phyloP scores from a whole-genome alignment of 2,329 filamentous ascomycete genomes.

The Anisogramma anomala region DNA sequence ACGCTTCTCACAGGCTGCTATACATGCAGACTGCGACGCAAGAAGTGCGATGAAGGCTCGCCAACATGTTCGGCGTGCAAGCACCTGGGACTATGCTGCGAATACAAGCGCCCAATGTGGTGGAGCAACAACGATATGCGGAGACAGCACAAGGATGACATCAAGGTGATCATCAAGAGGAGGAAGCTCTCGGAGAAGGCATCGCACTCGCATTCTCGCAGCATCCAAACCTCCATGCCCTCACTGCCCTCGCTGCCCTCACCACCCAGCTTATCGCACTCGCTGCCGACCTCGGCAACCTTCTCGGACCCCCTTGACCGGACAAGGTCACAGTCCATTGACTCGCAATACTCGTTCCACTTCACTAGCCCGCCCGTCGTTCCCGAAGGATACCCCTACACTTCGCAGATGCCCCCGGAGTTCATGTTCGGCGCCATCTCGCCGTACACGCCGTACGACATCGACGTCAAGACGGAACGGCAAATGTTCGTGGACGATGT shows the following conservation, averaged over 20 bases:
- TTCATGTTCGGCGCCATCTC: conserved; percentile 43
- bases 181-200: conserved; percentile 90
- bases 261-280: conserved; percentile 70
- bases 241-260: conserved; percentile 70
- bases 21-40: conserved; percentile 54
- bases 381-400: conserved; percentile 50
- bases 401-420: conserved; percentile 50
- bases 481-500: conserved; percentile 91
- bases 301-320: conserved; percentile 64
- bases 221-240: conserved; percentile 42
- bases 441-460: conserved; percentile 62
- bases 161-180: conserved; percentile 95
- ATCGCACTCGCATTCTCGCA: conserved; percentile 27
- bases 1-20: conserved; percentile 41
- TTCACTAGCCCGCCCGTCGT: conserved; percentile 50
- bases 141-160: conserved; percentile 78
- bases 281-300: conserved; percentile 67
- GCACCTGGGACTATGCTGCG: conserved; percentile 71
- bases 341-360: conserved; percentile 71
- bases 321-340: conserved; percentile 65
- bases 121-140: conserved; percentile 90
- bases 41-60: conserved; percentile 57
- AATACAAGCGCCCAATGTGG: conserved; percentile 95
- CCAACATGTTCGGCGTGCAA: conserved; percentile 55
- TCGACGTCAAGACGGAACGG: conserved; percentile 90